Conservation (phyloP, 768 basidiomycete species). For the Gymnopilus junonius region DNA sequence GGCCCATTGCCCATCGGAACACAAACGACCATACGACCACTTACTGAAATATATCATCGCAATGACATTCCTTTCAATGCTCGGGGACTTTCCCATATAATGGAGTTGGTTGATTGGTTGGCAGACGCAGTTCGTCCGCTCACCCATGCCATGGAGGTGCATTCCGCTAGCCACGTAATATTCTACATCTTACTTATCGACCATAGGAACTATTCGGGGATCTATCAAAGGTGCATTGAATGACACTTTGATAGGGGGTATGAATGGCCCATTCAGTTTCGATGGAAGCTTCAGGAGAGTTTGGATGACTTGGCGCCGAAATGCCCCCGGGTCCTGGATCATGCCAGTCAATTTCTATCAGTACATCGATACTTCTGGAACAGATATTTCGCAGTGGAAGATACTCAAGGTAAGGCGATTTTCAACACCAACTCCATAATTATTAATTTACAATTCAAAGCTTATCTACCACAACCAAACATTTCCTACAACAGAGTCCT, state of each 20-base stretch:
- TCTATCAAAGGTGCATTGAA: slow-evolving; percentile 45
- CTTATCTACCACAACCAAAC: slow-evolving; percentile 65
- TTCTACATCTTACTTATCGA: neutral
- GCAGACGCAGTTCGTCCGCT: slow-evolving; percentile 37
- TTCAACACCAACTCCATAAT: neutral
- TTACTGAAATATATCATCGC: slow-evolving; percentile 58
- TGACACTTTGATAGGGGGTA: slow-evolving; percentile 53
- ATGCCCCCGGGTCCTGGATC: slow-evolving; percentile 54
- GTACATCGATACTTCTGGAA: slow-evolving; percentile 61
- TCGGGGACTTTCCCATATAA: slow-evolving; percentile 34
- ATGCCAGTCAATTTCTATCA: slow-evolving; percentile 61
- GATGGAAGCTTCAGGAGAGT: slow-evolving; percentile 62
- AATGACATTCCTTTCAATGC: slow-evolving; percentile 59
- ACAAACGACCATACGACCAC: slow-evolving; percentile 42
- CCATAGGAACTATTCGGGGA: slow-evolving; percentile 54
- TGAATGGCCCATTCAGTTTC: slow-evolving; percentile 56
- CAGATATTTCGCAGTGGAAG: slow-evolving; percentile 55
- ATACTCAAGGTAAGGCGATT: slow-evolving; percentile 44
- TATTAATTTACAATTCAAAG: slow-evolving; percentile 24
- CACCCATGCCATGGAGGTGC: slow-evolving; percentile 45
- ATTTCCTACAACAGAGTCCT: slow-evolving; percentile 50
- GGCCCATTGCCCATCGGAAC: slow-evolving; percentile 56
- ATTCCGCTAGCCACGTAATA: neutral
- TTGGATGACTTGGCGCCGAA: slow-evolving; percentile 56
- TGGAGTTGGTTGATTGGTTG: slow-evolving; percentile 37